phyloP scores from a whole-genome alignment of 805 yeast genomes.

The Candida takata region DNA sequence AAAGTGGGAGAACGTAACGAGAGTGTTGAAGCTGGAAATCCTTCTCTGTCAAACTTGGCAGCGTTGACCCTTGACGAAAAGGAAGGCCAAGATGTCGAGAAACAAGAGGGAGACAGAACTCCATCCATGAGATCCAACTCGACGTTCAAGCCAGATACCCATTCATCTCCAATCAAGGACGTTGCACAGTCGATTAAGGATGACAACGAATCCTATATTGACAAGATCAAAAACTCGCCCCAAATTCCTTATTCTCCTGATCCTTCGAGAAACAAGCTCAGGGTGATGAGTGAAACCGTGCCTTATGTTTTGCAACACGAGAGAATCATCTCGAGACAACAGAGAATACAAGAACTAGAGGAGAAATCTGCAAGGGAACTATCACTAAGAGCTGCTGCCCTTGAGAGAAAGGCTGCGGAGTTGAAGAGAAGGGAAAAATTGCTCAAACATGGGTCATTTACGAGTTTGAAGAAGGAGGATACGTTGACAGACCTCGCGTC shows the following conservation, averaged over 20 bases:
- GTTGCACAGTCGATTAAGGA: constrained; percentile 29
- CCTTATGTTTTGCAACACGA: constrained; percentile 82
- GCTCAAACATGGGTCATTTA: constrained; percentile 28
- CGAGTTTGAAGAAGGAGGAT: constrained; percentile 38
- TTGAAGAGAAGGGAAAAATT: constrained; percentile 59
- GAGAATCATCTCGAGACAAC: constrained; percentile 65
- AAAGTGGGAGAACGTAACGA: constrained; percentile 8
- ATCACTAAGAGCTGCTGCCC: constrained; percentile 64
- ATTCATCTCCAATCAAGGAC: constrained; percentile 32
- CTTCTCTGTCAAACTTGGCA: constrained; percentile 59
- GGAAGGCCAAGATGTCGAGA: too few relatives aligned
- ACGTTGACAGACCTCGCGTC: constrained; percentile 49
- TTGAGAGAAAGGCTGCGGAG: constrained; percentile 62
- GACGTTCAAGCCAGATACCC: constrained; percentile 15
- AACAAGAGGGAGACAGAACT: constrained; percentile 6
- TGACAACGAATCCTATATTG: constrained; percentile 32
- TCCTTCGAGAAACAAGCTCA: constrained; percentile 51
- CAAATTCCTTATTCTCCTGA: constrained; percentile 25
- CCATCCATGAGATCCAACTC: constrained; percentile 10
- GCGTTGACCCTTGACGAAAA: constrained; percentile 28
- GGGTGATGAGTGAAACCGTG: constrained; percentile 76
- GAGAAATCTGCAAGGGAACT: constrained; percentile 70
- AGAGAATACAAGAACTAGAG: constrained; percentile 72
- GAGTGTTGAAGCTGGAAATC: constrained; percentile 30
- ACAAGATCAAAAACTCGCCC: constrained; percentile 30